phyloP scores from a whole-genome alignment of 352 stramenopile species.

The Thalassiosira oceanica region DNA sequence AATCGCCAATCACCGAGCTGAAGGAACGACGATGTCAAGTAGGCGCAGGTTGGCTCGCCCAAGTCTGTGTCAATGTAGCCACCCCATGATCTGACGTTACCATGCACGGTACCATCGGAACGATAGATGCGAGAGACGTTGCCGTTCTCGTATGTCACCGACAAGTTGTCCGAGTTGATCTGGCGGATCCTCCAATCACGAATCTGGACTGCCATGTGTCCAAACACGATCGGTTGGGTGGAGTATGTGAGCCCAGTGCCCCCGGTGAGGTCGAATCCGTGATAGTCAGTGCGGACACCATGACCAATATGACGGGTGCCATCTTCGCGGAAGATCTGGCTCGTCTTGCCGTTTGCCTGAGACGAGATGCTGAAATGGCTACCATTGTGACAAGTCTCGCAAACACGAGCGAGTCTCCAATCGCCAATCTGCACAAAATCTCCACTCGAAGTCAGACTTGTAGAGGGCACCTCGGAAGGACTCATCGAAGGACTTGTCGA shows the following conservation, averaged over 20 bases:
- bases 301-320: not conserved
- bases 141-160: conserved; percentile 1
- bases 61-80: not conserved
- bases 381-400: not conserved
- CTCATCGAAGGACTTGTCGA: too few species aligned
- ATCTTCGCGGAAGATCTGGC: not conserved
- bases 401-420: not conserved
- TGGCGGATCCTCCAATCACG: conserved; percentile 5
- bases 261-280: not conserved
- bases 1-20: not conserved
- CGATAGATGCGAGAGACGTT: conserved; percentile 1
- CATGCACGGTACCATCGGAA: not conserved
- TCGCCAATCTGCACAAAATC: not conserved
- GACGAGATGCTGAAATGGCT: not conserved
- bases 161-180: conserved; percentile 6
- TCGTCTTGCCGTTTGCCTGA: too few species aligned
- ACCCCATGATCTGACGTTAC: conserved; percentile 6
- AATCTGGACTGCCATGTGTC: conserved; percentile 6
- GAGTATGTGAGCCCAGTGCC: not conserved
- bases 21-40: not conserved
- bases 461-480: too few species aligned
- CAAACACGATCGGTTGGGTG: not conserved
- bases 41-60: not conserved
- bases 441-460: too few species aligned
- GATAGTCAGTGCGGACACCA: not conserved